A percentile compares a stretch with the other conserved stretches of the same genome.
Evolutionary conservation across 768 basidiomycete genomes (phyloP).

Genomic region (Tylopilus plumbeoviolaceoides): DNA sequence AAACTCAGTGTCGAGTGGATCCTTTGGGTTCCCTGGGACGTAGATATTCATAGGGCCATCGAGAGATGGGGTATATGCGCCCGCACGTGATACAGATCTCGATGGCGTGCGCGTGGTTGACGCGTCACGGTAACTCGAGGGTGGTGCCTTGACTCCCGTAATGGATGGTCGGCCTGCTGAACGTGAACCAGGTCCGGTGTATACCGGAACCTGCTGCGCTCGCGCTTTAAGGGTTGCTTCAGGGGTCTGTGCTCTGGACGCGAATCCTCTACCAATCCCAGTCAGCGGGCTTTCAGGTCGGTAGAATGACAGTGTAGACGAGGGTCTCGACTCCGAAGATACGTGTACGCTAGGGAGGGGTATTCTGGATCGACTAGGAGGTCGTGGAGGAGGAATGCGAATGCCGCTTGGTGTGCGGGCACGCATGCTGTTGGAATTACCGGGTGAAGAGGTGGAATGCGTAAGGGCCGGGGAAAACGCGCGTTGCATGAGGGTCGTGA

Average conservation of each 20-base stretch:
- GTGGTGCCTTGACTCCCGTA: slow-evolving; percentile 47
- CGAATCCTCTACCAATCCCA: slow-evolving; percentile 31
- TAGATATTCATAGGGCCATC: slow-evolving; percentile 60
- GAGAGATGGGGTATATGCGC: slow-evolving; percentile 56
- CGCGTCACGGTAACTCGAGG: slow-evolving; percentile 73
- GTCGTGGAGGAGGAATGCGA: slow-evolving; percentile 55
- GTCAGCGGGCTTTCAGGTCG: slow-evolving; percentile 51
- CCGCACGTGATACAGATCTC: slow-evolving; percentile 61
- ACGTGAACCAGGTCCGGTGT: slow-evolving; percentile 40
- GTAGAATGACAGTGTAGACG: slow-evolving; percentile 67
- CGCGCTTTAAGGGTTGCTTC: slow-evolving; percentile 58
- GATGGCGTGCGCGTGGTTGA: slow-evolving; percentile 54
- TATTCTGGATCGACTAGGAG: slow-evolving; percentile 81
- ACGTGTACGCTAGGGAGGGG: slow-evolving; percentile 73
- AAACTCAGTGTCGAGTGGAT: slow-evolving; percentile 82
- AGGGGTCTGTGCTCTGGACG: slow-evolving; percentile 62
- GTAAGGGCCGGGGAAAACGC: slow-evolving; percentile 58
- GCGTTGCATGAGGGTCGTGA: slow-evolving; percentile 48
- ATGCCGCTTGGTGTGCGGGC: slow-evolving; percentile 40
- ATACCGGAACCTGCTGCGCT: slow-evolving; percentile 55
- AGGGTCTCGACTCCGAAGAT: slow-evolving; percentile 65
- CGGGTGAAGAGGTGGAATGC: slow-evolving; percentile 44
- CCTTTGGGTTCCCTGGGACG: slow-evolving; percentile 57
- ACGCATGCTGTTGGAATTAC: slow-evolving; percentile 22
- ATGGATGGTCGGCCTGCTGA: slow-evolving; percentile 38